A percentile compares a stretch with the other conserved stretches of the same genome.
Evolutionary conservation across 805 yeast species (phyloP).

Genomic region (Hanseniaspora clermontiae): DNA sequence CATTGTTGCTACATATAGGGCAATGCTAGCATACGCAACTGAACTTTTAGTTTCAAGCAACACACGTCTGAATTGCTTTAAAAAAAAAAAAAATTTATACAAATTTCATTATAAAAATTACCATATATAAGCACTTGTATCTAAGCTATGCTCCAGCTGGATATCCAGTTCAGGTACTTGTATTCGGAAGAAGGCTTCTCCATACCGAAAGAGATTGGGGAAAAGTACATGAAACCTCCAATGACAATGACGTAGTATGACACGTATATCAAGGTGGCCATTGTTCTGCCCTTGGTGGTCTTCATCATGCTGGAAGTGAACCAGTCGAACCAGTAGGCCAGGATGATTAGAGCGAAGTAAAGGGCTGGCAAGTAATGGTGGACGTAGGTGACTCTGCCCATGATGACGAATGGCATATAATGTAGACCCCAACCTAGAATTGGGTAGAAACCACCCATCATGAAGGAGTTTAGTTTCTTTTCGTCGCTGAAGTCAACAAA

Average conservation of each 20-base stretch:
- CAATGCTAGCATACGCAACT: too few relatives aligned
- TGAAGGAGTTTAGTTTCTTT: slow-evolving; percentile 37
- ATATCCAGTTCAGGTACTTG: slow-evolving; percentile 37
- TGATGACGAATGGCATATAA: slow-evolving; percentile 58
- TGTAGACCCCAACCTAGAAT: slow-evolving; percentile 74
- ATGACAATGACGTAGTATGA: slow-evolving; percentile 34
- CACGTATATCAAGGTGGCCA: slow-evolving; percentile 29
- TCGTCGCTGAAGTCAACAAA: slow-evolving; percentile 43
- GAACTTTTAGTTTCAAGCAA: too few relatives aligned
- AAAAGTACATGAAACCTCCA: slow-evolving; percentile 46
- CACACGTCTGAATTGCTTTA: too few relatives aligned
- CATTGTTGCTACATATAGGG: too few relatives aligned
- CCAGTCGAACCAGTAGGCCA: slow-evolving; percentile 42
- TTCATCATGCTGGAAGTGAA: slow-evolving; percentile 26
- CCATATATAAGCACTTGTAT: not conserved
- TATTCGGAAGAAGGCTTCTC: slow-evolving; percentile 33
- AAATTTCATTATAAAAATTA: too few relatives aligned
- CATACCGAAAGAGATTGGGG: slow-evolving; percentile 60
- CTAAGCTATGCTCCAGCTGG: slow-evolving; percentile 34
- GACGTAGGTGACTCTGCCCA: slow-evolving; percentile 78
- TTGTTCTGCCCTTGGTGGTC: slow-evolving; percentile 20
- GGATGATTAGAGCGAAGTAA: slow-evolving; percentile 55
- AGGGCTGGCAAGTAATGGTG: slow-evolving; percentile 79
- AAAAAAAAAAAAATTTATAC: too few relatives aligned
- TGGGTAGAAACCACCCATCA: slow-evolving; percentile 67